These are phyloP conservation scores for Pulveroboletus sp. DNA, from an alignment of 768 basidiomycete species.

Conservation along the genomic window DNA sequence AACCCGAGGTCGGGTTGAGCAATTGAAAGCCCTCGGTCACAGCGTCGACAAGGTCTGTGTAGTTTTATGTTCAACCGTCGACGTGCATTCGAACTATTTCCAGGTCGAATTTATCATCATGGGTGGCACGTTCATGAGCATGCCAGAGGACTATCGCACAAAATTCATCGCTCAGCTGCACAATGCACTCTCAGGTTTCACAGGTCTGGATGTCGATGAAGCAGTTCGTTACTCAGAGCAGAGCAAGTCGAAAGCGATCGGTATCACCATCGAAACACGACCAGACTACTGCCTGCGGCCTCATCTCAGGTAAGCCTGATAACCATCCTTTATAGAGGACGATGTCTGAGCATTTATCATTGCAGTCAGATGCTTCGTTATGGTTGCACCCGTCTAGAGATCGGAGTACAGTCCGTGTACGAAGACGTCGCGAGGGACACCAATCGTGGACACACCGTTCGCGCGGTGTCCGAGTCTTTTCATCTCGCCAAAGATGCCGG, in stretches of 20 bases:
- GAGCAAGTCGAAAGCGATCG: conserved; percentile 97
- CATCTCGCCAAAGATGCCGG: conserved; percentile 98
- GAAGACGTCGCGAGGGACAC: conserved; percentile 99
- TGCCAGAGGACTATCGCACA: conserved; percentile 93
- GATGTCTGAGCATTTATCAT: neutral
- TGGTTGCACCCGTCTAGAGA: conserved; percentile 96
- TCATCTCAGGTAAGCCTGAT: conserved; percentile 68
- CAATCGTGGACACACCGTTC: conserved; percentile 97
- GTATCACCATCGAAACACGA: conserved; percentile 97
- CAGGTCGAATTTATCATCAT: conserved; percentile 91
- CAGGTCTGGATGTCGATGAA: conserved; percentile 90
- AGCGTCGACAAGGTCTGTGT: conserved; percentile 85
- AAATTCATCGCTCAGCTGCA: conserved; percentile 95
- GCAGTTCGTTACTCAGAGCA: conserved; percentile 96
- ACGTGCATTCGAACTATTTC: neutral
- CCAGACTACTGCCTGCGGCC: conserved; percentile 98
- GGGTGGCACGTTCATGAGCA: conserved; percentile 99
- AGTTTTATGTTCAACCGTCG: conserved; percentile 4
- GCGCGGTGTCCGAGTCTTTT: conserved; percentile 94
- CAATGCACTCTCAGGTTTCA: conserved; percentile 94
- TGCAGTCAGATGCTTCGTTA: conserved; percentile 97
- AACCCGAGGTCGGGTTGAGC: conserved; percentile 91
- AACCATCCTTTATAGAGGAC: neutral
- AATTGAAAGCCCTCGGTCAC: conserved; percentile 92
- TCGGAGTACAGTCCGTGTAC: conserved; percentile 98